Base-by-base conservation (phyloP, 31 red algal genomes). In the Odonthalia washingtoniensis region DNA sequence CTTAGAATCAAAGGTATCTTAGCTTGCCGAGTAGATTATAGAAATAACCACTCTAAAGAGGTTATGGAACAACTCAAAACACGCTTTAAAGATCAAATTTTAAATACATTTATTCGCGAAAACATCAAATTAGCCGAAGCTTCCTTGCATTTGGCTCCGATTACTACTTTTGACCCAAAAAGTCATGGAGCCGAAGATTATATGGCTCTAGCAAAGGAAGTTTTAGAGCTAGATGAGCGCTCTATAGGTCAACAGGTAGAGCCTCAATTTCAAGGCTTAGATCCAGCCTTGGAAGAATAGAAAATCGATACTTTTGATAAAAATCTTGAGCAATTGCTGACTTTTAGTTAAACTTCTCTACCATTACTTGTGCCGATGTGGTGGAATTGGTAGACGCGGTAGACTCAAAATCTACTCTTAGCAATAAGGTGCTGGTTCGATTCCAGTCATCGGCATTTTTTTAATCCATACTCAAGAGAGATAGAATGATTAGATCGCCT, bases 111-210 rank as follows among this genome's bases (percentile, higher is more conserved):
- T 28, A 76, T 76, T 45, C 72, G 41, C 27, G 38, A 45, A 39
- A 76, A 76, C 38, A 35, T 67, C 30, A 35, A 30, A 33, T 67
- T 67, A 67, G 64, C 64, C 27, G 64, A 67, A 67, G 64, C 64
- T 67, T 35, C 64, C 27, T 67, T 35, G 27, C 64, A 67, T 33
- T 33, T 30, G 33, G 33, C 27, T 30, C 30, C 27, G 30, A 67
- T 67, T 35, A 33, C 33, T 35, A 33, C 64, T 67, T 67, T 33
- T 67, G 33, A 67, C 64, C 64, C 30, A 33, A 67, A 35, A 67
- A 67, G 64, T 67, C 27, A 67, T 67, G 64, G 64, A 30, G 64
- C 64, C 30, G 33, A 67, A 67, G 64, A 67, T 67, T 67, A 67
- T 67, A 33, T 67, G 64, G 33, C 30, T 67, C 33, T 67, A 67